Percentiles rank a stretch among this genome's conserved stretches.
Evolutionary conservation across 495 filamentous ascomycete genomes (phyloP).

Genomic region (Jackrogersella multiformis): DNA sequence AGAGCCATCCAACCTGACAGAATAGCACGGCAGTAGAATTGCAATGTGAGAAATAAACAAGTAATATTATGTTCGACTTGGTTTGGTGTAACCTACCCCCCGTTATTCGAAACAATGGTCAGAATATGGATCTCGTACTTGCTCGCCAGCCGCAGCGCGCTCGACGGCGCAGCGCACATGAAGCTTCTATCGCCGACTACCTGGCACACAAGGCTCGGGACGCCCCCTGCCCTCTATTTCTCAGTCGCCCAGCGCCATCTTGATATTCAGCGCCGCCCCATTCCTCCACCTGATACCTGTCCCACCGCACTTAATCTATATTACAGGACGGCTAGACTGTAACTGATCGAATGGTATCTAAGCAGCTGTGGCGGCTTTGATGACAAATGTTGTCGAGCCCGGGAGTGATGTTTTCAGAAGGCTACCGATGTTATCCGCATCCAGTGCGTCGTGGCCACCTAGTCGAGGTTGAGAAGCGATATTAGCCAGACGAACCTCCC

Average conservation of each 20-base stretch:
- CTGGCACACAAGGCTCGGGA: conserved; percentile 41
- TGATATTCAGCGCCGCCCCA: conserved; percentile 47
- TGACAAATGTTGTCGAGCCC: conserved; percentile 44
- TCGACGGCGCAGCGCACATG: conserved; percentile 46
- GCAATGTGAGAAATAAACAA: not conserved
- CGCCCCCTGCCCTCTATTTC: conserved; percentile 1
- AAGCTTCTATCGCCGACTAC: conserved; percentile 50
- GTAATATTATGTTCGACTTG: not conserved
- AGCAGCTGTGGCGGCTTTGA: conserved; percentile 49
- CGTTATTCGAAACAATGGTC: conserved; percentile 52
- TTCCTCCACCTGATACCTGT: conserved; percentile 53
- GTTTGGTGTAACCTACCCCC: conserved; percentile 39
- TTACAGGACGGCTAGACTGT: conserved; percentile 44
- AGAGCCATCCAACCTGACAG: conserved; percentile 47
- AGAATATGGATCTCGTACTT: conserved; percentile 50
- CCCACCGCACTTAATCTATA: conserved; percentile 51
- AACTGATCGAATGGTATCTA: conserved; percentile 47
- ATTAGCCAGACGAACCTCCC: conserved; percentile 18
- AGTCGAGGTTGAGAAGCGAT: conserved; percentile 34
- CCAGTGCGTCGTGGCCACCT: conserved; percentile 14
- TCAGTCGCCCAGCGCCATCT: conserved; percentile 41
- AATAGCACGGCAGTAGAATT: not conserved
- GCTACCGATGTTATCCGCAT: conserved; percentile 42
- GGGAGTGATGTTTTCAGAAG: conserved; percentile 37
- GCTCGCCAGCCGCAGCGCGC: conserved; percentile 48